A percentile compares a stretch with the other conserved stretches of the same genome.
phyloP scores from a whole-genome alignment of 352 stramenopile genomes.

The Globisporangium okanoganense region DNA sequence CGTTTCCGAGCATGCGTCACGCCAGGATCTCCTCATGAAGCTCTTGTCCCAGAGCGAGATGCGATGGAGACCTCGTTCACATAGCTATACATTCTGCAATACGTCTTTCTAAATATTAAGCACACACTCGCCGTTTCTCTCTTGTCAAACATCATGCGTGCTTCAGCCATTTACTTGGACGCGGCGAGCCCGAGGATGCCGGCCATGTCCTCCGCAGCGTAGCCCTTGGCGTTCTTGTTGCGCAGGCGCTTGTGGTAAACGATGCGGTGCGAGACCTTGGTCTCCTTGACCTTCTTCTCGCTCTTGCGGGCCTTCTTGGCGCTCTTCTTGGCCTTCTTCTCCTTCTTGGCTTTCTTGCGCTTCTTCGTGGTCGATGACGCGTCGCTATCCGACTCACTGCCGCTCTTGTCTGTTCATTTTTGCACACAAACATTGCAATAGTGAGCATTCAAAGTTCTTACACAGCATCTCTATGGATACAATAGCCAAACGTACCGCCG shows the following conservation, averaged over 20 bases:
- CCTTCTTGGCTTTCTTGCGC: slow-evolving; percentile 59
- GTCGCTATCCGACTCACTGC: slow-evolving; percentile 27
- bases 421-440: neutral
- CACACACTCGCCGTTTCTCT: neutral
- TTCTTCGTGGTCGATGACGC: slow-evolving; percentile 34
- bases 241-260: slow-evolving; percentile 77
- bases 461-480: too few relatives aligned
- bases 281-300: slow-evolving; percentile 47
- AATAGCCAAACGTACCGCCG: slow-evolving; percentile 15
- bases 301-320: slow-evolving; percentile 58
- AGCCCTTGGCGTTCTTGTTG: slow-evolving; percentile 87
- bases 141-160: too few relatives aligned
- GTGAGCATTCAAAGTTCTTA: neutral
- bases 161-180: slow-evolving; percentile 10
- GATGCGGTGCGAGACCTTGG: slow-evolving; percentile 57
- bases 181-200: slow-evolving; percentile 81
- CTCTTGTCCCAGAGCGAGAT: neutral
- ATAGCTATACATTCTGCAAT: slow-evolving; percentile 15
- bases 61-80: neutral
- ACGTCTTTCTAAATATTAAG: slow-evolving; percentile 8
- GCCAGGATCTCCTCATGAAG: neutral
- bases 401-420: slow-evolving; percentile 25
- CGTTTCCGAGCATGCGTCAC: neutral
- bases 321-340: slow-evolving; percentile 47
- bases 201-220: slow-evolving; percentile 79